Conservation (phyloP, 1,284 basidiomycete genomes). For the Mycena citricolor region DNA sequence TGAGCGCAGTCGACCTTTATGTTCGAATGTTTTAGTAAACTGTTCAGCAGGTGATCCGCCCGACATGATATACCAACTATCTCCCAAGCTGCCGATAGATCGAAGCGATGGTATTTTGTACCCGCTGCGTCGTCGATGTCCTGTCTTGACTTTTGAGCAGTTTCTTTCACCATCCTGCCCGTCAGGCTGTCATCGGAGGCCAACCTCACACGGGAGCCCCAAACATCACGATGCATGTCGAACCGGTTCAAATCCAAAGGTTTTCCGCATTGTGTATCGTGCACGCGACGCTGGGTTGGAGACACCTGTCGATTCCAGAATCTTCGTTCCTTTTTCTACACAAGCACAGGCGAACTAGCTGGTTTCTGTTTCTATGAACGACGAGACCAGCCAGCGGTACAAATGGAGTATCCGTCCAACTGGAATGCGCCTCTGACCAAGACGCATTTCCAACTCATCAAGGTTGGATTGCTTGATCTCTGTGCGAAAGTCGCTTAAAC, state of each 20-base stretch:
- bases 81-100: too few species aligned
- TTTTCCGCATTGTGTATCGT: constrained; percentile 76
- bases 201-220: constrained; percentile 46
- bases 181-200: too few species aligned
- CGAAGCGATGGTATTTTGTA: too few species aligned
- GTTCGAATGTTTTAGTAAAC: too few species aligned
- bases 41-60: too few species aligned
- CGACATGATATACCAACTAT: too few species aligned
- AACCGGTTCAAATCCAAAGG: constrained; percentile 66
- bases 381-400: constrained; percentile 53
- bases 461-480: constrained; percentile 43
- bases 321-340: constrained; percentile 70
- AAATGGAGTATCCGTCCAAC: constrained; percentile 61
- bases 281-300: constrained; percentile 79
- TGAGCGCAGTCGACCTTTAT: too few species aligned
- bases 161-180: too few species aligned
- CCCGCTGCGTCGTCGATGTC: too few species aligned
- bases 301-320: constrained; percentile 81
- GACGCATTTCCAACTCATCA: constrained; percentile 53
- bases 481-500: constrained; percentile 19
- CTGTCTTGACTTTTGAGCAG: too few species aligned
- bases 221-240: constrained; percentile 78
- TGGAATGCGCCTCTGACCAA: constrained; percentile 62
- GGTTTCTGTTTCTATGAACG: constrained; percentile 66
- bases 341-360: constrained; percentile 53